phyloP scores from a whole-genome alignment of 345 rosid species.

The Arabidopsis suecica region DNA sequence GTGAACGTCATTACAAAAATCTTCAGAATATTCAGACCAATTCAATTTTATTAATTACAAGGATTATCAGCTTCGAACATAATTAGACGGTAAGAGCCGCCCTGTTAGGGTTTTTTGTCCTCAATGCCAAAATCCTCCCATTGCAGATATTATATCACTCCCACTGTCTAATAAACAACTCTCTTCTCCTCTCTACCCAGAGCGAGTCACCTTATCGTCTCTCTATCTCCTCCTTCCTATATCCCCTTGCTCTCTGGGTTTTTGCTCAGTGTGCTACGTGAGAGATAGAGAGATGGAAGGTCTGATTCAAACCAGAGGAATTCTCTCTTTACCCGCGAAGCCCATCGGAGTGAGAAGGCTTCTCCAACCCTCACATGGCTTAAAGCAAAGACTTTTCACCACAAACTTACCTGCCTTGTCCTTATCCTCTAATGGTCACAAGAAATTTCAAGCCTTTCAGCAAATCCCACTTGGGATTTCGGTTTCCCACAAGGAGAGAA shows the following conservation, averaged over 20 bases:
- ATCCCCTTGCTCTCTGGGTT: conserved; percentile 34
- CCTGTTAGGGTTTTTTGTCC: conserved; percentile 29
- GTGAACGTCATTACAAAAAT: not conserved
- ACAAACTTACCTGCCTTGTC: conserved; percentile 57
- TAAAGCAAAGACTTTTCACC: conserved; percentile 75
- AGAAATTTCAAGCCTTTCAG: conserved; percentile 49
- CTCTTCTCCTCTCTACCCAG: conserved; percentile 45
- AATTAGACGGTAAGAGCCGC: conserved; percentile 16
- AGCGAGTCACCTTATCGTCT: conserved; percentile 48
- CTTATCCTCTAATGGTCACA: conserved; percentile 59
- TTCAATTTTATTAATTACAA: not conserved
- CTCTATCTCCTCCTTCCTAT: conserved; percentile 38
- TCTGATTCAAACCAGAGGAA: conserved; percentile 71
- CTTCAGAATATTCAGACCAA: not conserved
- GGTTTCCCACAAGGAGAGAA: conserved; percentile 52
- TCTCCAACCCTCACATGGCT: conserved; percentile 64
- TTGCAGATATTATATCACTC: conserved; percentile 21
- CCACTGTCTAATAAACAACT: conserved; percentile 38
- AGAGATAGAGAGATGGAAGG: conserved; percentile 70
- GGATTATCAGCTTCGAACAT: conserved; percentile 6
- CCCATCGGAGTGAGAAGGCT: conserved; percentile 54
- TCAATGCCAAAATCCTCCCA: not conserved
- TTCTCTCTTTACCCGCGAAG: conserved; percentile 75
- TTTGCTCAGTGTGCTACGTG: conserved; percentile 20
- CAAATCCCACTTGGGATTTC: conserved; percentile 54